Evolutionary conservation across 2,329 filamentous ascomycete genomes (phyloP).

Genomic region (Xylariales sp.): DNA sequence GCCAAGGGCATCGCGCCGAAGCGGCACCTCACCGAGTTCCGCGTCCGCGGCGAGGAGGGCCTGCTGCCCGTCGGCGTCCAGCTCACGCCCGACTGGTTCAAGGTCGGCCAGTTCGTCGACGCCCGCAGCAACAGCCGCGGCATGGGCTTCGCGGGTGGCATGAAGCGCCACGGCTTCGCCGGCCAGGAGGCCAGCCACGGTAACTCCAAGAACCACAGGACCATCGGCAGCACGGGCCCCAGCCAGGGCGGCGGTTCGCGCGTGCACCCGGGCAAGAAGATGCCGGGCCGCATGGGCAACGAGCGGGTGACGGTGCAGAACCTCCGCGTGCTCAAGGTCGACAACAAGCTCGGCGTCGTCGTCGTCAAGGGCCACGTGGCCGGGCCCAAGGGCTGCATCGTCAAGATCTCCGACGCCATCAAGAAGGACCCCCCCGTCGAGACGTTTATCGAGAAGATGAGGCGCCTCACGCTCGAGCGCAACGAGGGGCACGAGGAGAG

Average conservation of each 20-base stretch:
- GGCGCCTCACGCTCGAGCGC: slow-evolving; percentile 58
- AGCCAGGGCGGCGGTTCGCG: slow-evolving; percentile 92
- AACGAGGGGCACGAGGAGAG: slow-evolving; percentile 59
- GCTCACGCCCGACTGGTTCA: slow-evolving; percentile 90
- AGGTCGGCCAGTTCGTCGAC: slow-evolving; percentile 90
- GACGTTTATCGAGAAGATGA: slow-evolving; percentile 61
- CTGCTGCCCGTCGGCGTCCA: slow-evolving; percentile 79
- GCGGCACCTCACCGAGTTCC: slow-evolving; percentile 85
- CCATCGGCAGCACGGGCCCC: slow-evolving; percentile 88
- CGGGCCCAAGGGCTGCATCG: slow-evolving; percentile 86
- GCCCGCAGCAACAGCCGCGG: slow-evolving; percentile 82
- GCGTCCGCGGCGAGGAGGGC: slow-evolving; percentile 78
- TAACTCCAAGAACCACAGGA: slow-evolving; percentile 93
- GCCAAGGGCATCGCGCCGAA: slow-evolving; percentile 85
- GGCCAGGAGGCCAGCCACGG: slow-evolving; percentile 95
- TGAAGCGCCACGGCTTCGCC: slow-evolving; percentile 93
- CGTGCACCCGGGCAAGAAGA: slow-evolving; percentile 95
- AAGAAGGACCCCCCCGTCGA: slow-evolving; percentile 76
- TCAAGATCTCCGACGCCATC: slow-evolving; percentile 89
- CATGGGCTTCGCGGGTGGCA: slow-evolving; percentile 95
- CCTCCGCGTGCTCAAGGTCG: slow-evolving; percentile 87
- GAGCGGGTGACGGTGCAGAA: slow-evolving; percentile 92
- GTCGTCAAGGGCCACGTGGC: slow-evolving; percentile 88
- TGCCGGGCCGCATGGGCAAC: slow-evolving; percentile 95
- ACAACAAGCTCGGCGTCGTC: slow-evolving; percentile 86